Percentiles rank a stretch among this genome's conserved stretches.
phyloP scores from a whole-genome alignment of 192 early-diverging fungal genomes.

The Martensiomyces pterosporus region DNA sequence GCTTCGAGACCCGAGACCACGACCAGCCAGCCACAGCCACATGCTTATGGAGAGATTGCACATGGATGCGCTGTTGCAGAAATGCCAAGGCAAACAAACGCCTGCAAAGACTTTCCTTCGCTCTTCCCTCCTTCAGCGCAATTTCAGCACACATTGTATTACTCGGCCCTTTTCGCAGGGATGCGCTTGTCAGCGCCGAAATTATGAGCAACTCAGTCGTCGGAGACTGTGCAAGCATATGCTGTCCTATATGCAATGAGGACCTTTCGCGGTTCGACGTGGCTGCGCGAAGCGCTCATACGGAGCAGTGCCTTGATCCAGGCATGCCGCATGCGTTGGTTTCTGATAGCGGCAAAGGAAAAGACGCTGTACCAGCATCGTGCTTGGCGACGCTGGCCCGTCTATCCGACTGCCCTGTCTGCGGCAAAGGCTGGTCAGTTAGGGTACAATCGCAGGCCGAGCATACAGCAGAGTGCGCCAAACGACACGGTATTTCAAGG shows the following conservation, averaged over 20 bases:
- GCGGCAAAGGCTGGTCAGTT: slow-evolving; percentile 18
- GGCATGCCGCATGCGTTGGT: too few relatives aligned
- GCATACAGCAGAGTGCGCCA: slow-evolving; percentile 23
- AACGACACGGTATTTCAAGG: slow-evolving; percentile 12
- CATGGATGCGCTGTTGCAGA: too few relatives aligned
- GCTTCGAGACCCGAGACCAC: too few relatives aligned
- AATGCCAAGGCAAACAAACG: too few relatives aligned
- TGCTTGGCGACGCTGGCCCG: slow-evolving; percentile 9
- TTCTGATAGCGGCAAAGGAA: not conserved
- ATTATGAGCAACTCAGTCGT: not conserved
- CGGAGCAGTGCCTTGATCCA: slow-evolving; percentile 24
- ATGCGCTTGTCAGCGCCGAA: not conserved
- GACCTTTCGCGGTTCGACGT: slow-evolving; percentile 18
- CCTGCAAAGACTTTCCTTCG: too few relatives aligned
- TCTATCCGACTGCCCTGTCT: slow-evolving; percentile 30
- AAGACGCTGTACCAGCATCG: not conserved
- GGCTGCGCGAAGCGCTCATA: slow-evolving; percentile 18
- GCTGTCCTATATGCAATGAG: slow-evolving; percentile 22
- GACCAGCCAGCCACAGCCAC: too few relatives aligned
- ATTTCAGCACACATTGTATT: too few relatives aligned
- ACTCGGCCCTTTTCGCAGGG: too few relatives aligned
- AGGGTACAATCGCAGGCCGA: slow-evolving; percentile 1
- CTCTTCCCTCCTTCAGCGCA: not conserved
- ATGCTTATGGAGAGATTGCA: too few relatives aligned
- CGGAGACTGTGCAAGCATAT: not conserved